Evolutionary conservation across 495 filamentous ascomycete genomes (phyloP), one percentile per base, ranked within the genome.

Genomic region (Xylaria scruposa): DNA sequence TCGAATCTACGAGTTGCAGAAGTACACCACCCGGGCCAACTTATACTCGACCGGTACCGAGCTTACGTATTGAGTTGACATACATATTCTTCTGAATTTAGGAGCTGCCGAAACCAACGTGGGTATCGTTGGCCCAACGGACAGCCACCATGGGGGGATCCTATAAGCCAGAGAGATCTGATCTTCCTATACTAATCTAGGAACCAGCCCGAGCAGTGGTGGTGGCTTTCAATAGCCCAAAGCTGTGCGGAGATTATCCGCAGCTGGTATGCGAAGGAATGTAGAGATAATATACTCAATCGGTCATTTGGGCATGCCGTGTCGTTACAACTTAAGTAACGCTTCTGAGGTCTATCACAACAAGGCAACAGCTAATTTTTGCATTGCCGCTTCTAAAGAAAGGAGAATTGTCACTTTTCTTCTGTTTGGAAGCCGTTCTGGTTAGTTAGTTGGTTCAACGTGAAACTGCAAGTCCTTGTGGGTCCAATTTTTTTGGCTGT

Each of bases 221-320:
- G 49, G 65, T 67, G 65, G 65, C 65, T 67, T 67, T 56, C 65
- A 56, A 67, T 67, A 67, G 65, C 47, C 17, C 63, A 67, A 31
- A 67, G 17, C 2, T 19, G 7, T 36, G 42, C 62, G 44, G 62
- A 33, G 24, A 40, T 51, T 24, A 67, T 33, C 62, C 62, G 42
- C 44, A 49, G 62, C 62, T 36, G 29, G 44, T 4, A 31, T 65
- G 21, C 17, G 24, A 44, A 36, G 62, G 26, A n/a, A 33, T 36
- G 44, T 29, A 21, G 15, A 51, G 13, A 33, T 19, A 42, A 10
- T 29, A 29, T 54, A 54, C 24, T 29, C 3, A 33, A 29, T 10
- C 3, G 61, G 5, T 8, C 3, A 12, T n/a, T 65, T 17, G 47
- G 42, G 33, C 42, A 49, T 26, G 7, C 46, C 4, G 19, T 33